Evolutionary conservation across 2,329 filamentous ascomycete species (phyloP).

Genomic region (Cryphonectria carpinicola): DNA sequence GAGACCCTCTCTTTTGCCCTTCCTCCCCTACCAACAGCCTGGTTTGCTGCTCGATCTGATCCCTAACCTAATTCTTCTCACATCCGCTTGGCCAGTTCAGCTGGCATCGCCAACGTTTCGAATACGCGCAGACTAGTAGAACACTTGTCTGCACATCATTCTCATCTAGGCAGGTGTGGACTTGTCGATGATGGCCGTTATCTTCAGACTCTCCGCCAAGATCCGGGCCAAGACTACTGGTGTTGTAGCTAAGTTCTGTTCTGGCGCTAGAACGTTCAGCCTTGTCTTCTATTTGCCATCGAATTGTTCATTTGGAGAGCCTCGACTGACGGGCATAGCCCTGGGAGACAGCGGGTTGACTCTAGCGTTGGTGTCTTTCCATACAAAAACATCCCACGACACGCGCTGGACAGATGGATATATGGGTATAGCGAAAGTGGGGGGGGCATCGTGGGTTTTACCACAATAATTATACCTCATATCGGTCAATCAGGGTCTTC

Average conservation of each 20-base stretch:
- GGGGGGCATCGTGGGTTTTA: not conserved
- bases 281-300: not conserved
- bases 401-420: not conserved
- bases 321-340: not conserved
- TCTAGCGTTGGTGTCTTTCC: not conserved
- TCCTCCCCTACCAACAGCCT: not conserved
- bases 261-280: slow-evolving; percentile 2
- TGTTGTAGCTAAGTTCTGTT: not conserved
- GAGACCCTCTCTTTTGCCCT: not conserved
- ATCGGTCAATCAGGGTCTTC: not conserved
- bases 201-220: not conserved
- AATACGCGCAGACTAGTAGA: slow-evolving; percentile 3
- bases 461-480: not conserved
- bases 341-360: not conserved
- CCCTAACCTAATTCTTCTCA: not conserved
- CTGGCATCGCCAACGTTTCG: not conserved
- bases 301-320: not conserved
- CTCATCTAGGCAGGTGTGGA: slow-evolving; percentile 1
- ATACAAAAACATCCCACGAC: not conserved
- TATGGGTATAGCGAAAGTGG: not conserved
- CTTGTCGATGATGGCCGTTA: not conserved
- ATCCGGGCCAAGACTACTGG: not conserved
- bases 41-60: not conserved
- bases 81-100: not conserved
- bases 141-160: not conserved